Evolutionary conservation across 192 early-diverging fungal species (phyloP).

Genomic region (Oehlia diaphana): DNA sequence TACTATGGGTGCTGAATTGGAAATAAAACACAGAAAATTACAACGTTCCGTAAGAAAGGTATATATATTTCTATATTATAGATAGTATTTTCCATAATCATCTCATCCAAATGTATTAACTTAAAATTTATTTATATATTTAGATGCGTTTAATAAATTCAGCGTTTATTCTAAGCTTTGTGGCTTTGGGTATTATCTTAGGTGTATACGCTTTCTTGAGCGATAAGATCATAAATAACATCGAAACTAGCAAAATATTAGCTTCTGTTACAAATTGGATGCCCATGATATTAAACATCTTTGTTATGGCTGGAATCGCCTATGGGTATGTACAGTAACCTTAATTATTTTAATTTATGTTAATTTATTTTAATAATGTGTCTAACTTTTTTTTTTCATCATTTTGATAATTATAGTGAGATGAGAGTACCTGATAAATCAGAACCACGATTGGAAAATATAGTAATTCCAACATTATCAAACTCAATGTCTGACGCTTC

Average conservation of each 20-base stretch:
- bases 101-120: not conserved
- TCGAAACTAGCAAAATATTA: not conserved
- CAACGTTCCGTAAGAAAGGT: not conserved
- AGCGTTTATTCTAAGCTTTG: not conserved
- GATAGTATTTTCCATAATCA: too few relatives aligned
- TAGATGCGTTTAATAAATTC: slow-evolving; percentile 10
- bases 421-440: not conserved
- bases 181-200: not conserved
- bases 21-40: slow-evolving; percentile 2
- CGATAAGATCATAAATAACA: not conserved
- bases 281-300: not conserved
- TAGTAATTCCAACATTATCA: not conserved
- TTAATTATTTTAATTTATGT: not conserved
- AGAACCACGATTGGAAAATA: not conserved
- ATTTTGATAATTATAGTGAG: not conserved
- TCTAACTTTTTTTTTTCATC: not conserved
- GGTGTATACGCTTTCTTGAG: not conserved
- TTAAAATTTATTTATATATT: not conserved
- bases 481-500: not conserved
- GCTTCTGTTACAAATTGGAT: not conserved
- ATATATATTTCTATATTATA: not conserved
- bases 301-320: not conserved
- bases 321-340: slow-evolving; percentile 17
- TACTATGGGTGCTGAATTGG: not conserved
- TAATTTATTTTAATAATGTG: not conserved